These are phyloP conservation scores for Boletus semigastroideus DNA, from an alignment of 1,284 basidiomycete species.

Conservation along the genomic window DNA sequence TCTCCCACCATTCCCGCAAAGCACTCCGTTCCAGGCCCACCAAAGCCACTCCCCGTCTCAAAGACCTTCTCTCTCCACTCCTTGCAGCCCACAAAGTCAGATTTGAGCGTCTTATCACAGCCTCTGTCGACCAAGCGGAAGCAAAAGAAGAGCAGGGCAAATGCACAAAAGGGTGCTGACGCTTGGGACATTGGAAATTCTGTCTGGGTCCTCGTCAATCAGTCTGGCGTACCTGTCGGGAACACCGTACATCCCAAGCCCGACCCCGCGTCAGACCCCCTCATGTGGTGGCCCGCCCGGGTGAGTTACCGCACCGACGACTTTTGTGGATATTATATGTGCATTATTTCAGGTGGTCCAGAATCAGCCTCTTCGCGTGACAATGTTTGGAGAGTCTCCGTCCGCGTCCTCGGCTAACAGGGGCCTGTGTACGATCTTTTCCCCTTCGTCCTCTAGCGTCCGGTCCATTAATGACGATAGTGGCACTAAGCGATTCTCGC, in stretches of 20 bases:
- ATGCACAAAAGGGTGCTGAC: slow-evolving; percentile 13
- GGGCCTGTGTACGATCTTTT: slow-evolving; percentile 29
- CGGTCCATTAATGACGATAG: slow-evolving; percentile 19
- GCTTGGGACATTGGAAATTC: slow-evolving; percentile 32
- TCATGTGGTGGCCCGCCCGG: slow-evolving; percentile 54
- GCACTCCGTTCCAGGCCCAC: not conserved
- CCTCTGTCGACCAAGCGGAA: slow-evolving; percentile 25
- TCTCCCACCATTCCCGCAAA: slow-evolving; percentile 2
- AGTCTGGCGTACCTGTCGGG: slow-evolving; percentile 32
- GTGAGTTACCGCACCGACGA: slow-evolving; percentile 30
- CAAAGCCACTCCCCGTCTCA: slow-evolving; percentile 8
- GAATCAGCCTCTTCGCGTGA: slow-evolving; percentile 30
- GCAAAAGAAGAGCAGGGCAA: slow-evolving; percentile 14
- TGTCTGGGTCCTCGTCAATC: slow-evolving; percentile 44
- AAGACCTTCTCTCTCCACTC: slow-evolving; percentile 16
- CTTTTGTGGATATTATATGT: slow-evolving; percentile 8
- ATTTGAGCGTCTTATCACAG: slow-evolving; percentile 15
- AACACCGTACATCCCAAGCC: slow-evolving; percentile 19
- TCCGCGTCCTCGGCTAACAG: slow-evolving; percentile 26
- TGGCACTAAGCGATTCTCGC: slow-evolving; percentile 28
- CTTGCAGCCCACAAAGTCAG: slow-evolving; percentile 10
- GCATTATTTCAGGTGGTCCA: slow-evolving; percentile 24
- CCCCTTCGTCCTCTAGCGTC: slow-evolving; percentile 22
- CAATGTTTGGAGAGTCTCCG: slow-evolving; percentile 31
- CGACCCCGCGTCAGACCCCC: slow-evolving; percentile 16